Evolutionary conservation across 1,284 basidiomycete genomes (phyloP).

Genomic region (Melampsora larici-populina): DNA sequence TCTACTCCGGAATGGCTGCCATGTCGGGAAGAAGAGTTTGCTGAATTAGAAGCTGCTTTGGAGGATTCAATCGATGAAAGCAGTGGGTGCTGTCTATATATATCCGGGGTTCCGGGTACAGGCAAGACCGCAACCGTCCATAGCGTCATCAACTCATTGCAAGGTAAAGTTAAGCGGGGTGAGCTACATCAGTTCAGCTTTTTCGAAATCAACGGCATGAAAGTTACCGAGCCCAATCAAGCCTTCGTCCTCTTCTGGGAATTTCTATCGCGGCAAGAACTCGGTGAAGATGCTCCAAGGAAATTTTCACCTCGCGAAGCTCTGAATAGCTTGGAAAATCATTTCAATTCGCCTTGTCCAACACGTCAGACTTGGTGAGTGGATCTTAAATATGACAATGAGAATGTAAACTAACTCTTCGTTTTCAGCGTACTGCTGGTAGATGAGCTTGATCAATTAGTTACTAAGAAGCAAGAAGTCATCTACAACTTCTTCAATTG

Average conservation of each 20-base stretch:
- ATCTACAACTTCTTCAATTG: constrained; percentile 99
- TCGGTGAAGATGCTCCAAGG: constrained; percentile 29
- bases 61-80: constrained; percentile 85
- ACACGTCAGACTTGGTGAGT: constrained; percentile 49
- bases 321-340: constrained; percentile 47
- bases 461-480: constrained; percentile 93
- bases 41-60: constrained; percentile 70
- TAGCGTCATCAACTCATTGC: constrained; percentile 80
- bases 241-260: constrained; percentile 89
- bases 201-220: constrained; percentile 96
- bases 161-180: constrained; percentile 73
- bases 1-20: constrained; percentile 85
- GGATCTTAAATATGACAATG: background rate
- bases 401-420: background rate
- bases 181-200: constrained; percentile 91
- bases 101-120: constrained; percentile 95
- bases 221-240: constrained; percentile 79
- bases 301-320: constrained; percentile 46
- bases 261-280: constrained; percentile 58
- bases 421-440: constrained; percentile 79
- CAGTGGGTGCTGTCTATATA: constrained; percentile 91
- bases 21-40: constrained; percentile 84
- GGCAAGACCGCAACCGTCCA: constrained; percentile 98
- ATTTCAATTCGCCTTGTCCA: constrained; percentile 50
- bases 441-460: constrained; percentile 95